Conservation (phyloP, 2,329 filamentous ascomycete species). For the Phoma herbarum region DNA sequence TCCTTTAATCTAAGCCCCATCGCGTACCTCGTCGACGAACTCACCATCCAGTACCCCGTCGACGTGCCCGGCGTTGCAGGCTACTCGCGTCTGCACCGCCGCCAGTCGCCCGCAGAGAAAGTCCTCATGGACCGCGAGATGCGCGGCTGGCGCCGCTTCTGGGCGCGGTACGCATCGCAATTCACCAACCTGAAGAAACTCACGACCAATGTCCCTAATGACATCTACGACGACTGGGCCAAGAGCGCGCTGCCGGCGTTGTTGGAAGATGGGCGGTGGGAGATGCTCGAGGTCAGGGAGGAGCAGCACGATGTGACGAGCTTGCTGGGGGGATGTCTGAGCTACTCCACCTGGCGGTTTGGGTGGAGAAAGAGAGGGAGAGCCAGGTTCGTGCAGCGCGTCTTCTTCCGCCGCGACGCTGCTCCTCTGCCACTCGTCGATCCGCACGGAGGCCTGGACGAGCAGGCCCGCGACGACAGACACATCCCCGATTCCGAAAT, state of each 20-base stretch:
- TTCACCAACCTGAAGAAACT: conserved; percentile 51
- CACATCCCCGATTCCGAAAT: conserved; percentile 39
- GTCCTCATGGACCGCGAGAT: conserved; percentile 44
- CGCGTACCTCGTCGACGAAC: conserved; percentile 48
- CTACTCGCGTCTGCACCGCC: conserved; percentile 35
- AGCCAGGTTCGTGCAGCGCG: conserved; percentile 43
- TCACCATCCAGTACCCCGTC: conserved; percentile 47
- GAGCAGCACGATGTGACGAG: conserved; percentile 22
- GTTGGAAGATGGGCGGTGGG: conserved; percentile 40
- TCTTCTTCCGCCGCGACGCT: conserved; percentile 45
- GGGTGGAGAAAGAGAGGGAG: conserved; percentile 31
- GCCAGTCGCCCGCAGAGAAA: conserved; percentile 34
- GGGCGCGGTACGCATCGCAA: conserved; percentile 46
- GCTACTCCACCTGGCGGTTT: conserved; percentile 29
- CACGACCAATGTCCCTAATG: conserved; percentile 40
- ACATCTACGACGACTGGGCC: conserved; percentile 48
- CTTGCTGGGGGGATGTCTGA: conserved; percentile 28
- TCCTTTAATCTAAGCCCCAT: conserved; percentile 45
- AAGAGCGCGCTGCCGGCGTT: conserved; percentile 31
- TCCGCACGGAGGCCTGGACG: conserved; percentile 13
- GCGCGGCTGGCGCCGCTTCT: conserved; percentile 49
- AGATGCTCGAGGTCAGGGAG: conserved; percentile 44
- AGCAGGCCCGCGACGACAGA: conserved; percentile 34
- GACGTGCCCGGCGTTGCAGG: conserved; percentile 45
- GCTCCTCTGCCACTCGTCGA: conserved; percentile 27